phyloP scores from a whole-genome alignment of 768 basidiomycete species.

The Naganishia friedmannii region DNA sequence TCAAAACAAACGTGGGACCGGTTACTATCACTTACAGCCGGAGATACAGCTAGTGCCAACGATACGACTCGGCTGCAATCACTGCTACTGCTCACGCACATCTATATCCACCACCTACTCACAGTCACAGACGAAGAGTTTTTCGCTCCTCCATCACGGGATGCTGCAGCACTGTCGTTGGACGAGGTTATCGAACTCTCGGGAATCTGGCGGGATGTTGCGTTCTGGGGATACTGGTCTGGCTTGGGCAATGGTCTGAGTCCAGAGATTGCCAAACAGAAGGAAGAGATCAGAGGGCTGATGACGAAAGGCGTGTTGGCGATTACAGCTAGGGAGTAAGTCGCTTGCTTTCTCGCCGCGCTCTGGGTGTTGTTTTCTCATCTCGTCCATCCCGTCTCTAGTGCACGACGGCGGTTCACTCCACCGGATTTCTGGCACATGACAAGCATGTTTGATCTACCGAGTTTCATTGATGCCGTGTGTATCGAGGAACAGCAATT shows the following conservation, averaged over 20 bases:
- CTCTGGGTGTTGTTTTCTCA: background rate
- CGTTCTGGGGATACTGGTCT: constrained; percentile 72
- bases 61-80: constrained; percentile 54
- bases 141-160: constrained; percentile 58
- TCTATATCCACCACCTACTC: constrained; percentile 78
- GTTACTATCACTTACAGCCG: background rate
- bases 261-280: constrained; percentile 46
- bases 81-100: constrained; percentile 68
- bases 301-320: constrained; percentile 74
- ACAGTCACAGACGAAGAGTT: constrained; percentile 98
- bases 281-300: constrained; percentile 71
- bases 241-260: constrained; percentile 55
- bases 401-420: constrained; percentile 79
- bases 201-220: constrained; percentile 75
- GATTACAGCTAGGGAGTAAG: constrained; percentile 85
- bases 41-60: constrained; percentile 28
- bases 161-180: constrained; percentile 61
- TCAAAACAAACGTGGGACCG: constrained; percentile 23
- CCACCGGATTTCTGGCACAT: constrained; percentile 80
- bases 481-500: constrained; percentile 67
- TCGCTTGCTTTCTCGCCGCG: constrained; percentile 26
- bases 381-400: constrained; percentile 48
- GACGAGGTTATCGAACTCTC: constrained; percentile 78
- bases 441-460: constrained; percentile 61
- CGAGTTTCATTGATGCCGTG: constrained; percentile 76